Percentiles rank a stretch among this genome's conserved stretches.
These are phyloP conservation scores for Lunasporangiospora selenospora DNA, from an alignment of 192 early-diverging fungal genomes.

Conservation along the genomic window DNA sequence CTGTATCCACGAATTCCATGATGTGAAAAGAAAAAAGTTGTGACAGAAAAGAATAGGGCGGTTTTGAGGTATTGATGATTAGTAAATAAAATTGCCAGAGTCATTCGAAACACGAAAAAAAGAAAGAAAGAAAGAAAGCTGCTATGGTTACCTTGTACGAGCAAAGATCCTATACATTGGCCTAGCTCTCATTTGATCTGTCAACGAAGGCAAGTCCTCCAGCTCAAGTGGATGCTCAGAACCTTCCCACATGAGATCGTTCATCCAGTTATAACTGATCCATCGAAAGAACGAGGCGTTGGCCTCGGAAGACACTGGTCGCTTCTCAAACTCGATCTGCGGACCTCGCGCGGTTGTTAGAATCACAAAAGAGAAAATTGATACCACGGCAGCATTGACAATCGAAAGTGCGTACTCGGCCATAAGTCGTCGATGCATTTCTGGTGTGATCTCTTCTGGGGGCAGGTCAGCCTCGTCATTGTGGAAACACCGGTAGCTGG, in stretches of 20 bases:
- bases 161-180: slow-evolving; percentile 40
- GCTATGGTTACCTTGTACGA: slow-evolving; percentile 18
- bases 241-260: slow-evolving; percentile 33
- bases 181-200: slow-evolving; percentile 44
- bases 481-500: slow-evolving; percentile 8
- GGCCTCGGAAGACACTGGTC: slow-evolving; percentile 24
- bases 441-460: slow-evolving; percentile 2
- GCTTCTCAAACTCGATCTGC: slow-evolving; percentile 29
- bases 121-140: background rate
- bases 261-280: slow-evolving; percentile 48
- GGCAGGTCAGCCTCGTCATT: background rate
- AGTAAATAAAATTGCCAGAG: too few relatives aligned
- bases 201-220: slow-evolving; percentile 25
- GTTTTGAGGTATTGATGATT: too few relatives aligned
- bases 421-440: background rate
- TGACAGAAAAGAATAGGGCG: too few relatives aligned
- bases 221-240: slow-evolving; percentile 30
- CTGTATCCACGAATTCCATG: too few relatives aligned
- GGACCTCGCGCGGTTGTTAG: slow-evolving; percentile 24
- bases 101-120: too few relatives aligned
- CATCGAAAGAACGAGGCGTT: slow-evolving; percentile 40
- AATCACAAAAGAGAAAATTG: slow-evolving; percentile 23
- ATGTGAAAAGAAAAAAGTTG: too few relatives aligned
- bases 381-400: slow-evolving; percentile 11
- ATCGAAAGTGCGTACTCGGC: slow-evolving; percentile 23